Conservation (phyloP, 2,329 filamentous ascomycete species). For the Alternaria sp. region DNA sequence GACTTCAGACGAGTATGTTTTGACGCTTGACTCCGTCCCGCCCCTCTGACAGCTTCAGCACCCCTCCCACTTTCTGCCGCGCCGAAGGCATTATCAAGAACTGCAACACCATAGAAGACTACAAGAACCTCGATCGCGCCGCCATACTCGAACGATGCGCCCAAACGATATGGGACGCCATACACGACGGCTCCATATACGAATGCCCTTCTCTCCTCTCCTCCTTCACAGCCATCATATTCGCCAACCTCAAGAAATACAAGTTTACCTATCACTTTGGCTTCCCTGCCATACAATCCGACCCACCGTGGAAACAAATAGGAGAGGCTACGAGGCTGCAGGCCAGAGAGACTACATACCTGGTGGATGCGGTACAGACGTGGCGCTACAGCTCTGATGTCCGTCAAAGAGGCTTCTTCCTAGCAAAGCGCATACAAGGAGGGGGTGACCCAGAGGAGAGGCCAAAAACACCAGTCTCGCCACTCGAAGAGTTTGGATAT, state of each 20-base stretch:
- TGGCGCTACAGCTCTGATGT: constrained; percentile 85
- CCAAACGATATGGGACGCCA: constrained; percentile 95
- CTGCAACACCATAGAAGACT: constrained; percentile 94
- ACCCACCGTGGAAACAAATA: constrained; percentile 75
- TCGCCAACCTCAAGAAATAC: constrained; percentile 96
- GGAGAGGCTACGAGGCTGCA: constrained; percentile 60
- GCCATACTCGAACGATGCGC: constrained; percentile 81
- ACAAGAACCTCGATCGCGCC: constrained; percentile 81
- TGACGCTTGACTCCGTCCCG: background rate
- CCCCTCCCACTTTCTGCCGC: constrained; percentile 66
- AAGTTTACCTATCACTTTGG: constrained; percentile 98
- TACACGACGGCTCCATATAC: constrained; percentile 95
- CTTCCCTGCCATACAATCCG: constrained; percentile 90
- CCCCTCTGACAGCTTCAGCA: constrained; percentile 31
- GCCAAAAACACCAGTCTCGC: constrained; percentile 61
- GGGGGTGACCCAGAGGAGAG: constrained; percentile 36
- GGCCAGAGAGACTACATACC: constrained; percentile 73
- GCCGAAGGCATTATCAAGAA: constrained; percentile 96
- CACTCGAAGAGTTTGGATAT: constrained; percentile 67
- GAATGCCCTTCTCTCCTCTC: constrained; percentile 90
- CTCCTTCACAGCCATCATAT: constrained; percentile 88
- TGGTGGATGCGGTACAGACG: constrained; percentile 84
- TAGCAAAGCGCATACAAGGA: constrained; percentile 77
- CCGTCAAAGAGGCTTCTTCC: constrained; percentile 91
- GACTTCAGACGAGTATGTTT: constrained; percentile 78